Conservation (phyloP, 352 stramenopile genomes). For the Phytophthora cryptogea region DNA sequence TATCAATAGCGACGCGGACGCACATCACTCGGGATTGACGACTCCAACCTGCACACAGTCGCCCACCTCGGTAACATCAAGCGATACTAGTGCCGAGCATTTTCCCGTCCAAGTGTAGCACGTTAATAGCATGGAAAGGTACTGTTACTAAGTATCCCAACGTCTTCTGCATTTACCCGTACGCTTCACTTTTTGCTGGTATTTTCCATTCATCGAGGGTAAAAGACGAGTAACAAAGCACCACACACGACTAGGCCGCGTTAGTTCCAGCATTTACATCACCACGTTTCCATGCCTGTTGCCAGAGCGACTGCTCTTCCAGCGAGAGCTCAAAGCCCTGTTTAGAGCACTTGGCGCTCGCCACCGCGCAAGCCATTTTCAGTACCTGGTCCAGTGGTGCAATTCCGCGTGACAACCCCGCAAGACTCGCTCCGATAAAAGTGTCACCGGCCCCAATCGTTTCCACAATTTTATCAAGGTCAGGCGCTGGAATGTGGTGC, state of each 20-base stretch:
- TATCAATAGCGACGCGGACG: slow-evolving; percentile 17
- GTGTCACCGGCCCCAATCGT: slow-evolving; percentile 68
- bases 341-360: slow-evolving; percentile 55
- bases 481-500: slow-evolving; percentile 34
- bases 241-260: slow-evolving; percentile 2
- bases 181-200: too few relatives aligned
- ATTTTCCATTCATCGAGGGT: too few relatives aligned
- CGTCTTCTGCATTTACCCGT: too few relatives aligned
- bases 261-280: not conserved
- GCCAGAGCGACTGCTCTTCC: slow-evolving; percentile 5
- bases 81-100: slow-evolving; percentile 13
- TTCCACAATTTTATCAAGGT: slow-evolving; percentile 47
- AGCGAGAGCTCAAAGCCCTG: slow-evolving; percentile 44
- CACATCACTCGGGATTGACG: slow-evolving; percentile 21
- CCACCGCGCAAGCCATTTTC: slow-evolving; percentile 48
- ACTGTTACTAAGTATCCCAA: slow-evolving; percentile 6
- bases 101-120: slow-evolving; percentile 25
- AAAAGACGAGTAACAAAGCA: not conserved
- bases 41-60: slow-evolving; percentile 22
- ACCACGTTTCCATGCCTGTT: not conserved
- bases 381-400: slow-evolving; percentile 33
- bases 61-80: slow-evolving; percentile 22
- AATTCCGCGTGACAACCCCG: slow-evolving; percentile 31
- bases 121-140: slow-evolving; percentile 9
- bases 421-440: slow-evolving; percentile 69